Percentiles rank a stretch among this genome's conserved stretches.
These are phyloP conservation scores for Colletotrichum somersetense DNA, from an alignment of 2,329 filamentous ascomycete genomes.

Conservation along the genomic window DNA sequence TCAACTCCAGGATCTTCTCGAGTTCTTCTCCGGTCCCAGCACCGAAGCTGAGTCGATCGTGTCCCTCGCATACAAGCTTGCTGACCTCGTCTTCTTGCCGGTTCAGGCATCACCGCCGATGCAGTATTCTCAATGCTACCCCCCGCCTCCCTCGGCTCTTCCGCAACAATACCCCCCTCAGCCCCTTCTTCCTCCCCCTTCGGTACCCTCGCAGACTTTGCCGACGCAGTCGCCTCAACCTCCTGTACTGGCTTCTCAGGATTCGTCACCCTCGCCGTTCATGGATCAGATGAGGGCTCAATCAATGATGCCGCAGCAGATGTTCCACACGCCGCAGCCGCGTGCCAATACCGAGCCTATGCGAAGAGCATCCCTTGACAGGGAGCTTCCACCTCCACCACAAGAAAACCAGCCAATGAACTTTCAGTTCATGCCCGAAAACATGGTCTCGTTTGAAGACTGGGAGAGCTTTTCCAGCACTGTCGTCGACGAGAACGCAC, in stretches of 20 bases:
- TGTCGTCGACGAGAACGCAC: conserved; percentile 49
- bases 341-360: conserved; percentile 38
- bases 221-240: conserved; percentile 40
- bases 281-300: conserved; percentile 41
- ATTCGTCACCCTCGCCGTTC: conserved; percentile 30
- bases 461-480: conserved; percentile 56
- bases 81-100: conserved; percentile 57
- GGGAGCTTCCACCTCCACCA: conserved; percentile 42
- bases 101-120: conserved; percentile 42
- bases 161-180: conserved; percentile 41
- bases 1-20: conserved; percentile 73
- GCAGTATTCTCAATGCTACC: conserved; percentile 42
- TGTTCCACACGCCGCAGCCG: conserved; percentile 38
- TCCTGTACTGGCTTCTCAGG: conserved; percentile 40
- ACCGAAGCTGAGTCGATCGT: conserved; percentile 70
- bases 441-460: conserved; percentile 54
- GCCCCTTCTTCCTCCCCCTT: conserved; percentile 42
- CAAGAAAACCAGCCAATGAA: conserved; percentile 52
- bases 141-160: conserved; percentile 37
- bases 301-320: conserved; percentile 40
- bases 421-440: conserved; percentile 57
- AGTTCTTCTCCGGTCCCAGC: conserved; percentile 72
- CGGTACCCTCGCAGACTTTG: conserved; percentile 42
- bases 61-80: conserved; percentile 69
- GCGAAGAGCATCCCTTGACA: conserved; percentile 39